These are phyloP conservation scores for Pythium pyrilobum DNA, from an alignment of 352 stramenopile genomes.

Conservation along the genomic window DNA sequence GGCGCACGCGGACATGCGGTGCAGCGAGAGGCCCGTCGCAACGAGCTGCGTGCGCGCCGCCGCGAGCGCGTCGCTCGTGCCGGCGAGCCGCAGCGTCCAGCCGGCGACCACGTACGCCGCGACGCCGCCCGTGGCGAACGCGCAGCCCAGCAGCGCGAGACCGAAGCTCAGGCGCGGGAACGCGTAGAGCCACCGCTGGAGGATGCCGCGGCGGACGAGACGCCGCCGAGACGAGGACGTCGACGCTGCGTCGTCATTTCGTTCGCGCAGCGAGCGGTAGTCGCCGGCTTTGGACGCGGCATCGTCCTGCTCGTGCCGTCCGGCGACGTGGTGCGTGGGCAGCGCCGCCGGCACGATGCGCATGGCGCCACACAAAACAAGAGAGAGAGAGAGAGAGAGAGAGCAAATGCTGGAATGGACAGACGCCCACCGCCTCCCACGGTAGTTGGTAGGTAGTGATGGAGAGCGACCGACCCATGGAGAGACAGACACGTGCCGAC, in stretches of 20 bases:
- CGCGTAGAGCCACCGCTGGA: conserved; percentile 24
- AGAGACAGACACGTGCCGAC: no score
- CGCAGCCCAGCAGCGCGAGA: conserved; percentile 41
- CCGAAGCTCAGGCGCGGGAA: conserved; percentile 49
- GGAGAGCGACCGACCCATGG: no score
- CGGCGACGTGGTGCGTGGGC: no score
- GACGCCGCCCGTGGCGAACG: conserved; percentile 36
- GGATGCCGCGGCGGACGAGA: neutral
- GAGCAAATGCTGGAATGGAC: neutral
- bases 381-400: neutral
- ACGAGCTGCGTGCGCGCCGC: conserved; percentile 27
- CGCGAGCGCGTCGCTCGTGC: conserved; percentile 25
- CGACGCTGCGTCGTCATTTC: neutral
- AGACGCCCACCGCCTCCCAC: no score
- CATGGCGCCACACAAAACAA: neutral
- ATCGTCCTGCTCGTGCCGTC: neutral
- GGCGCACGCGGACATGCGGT: conserved; percentile 31
- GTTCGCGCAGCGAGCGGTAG: conserved; percentile 1
- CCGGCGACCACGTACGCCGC: conserved; percentile 31
- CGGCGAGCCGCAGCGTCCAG: conserved; percentile 23
- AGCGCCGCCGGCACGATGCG: neutral
- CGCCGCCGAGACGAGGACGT: neutral
- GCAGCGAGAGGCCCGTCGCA: conserved; percentile 25
- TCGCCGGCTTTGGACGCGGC: neutral
- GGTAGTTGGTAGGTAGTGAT: neutral